A percentile compares a stretch with the other conserved stretches of the same genome.
phyloP scores from a whole-genome alignment of 164 flowering plant genomes.

The Dillenia turbinata region DNA sequence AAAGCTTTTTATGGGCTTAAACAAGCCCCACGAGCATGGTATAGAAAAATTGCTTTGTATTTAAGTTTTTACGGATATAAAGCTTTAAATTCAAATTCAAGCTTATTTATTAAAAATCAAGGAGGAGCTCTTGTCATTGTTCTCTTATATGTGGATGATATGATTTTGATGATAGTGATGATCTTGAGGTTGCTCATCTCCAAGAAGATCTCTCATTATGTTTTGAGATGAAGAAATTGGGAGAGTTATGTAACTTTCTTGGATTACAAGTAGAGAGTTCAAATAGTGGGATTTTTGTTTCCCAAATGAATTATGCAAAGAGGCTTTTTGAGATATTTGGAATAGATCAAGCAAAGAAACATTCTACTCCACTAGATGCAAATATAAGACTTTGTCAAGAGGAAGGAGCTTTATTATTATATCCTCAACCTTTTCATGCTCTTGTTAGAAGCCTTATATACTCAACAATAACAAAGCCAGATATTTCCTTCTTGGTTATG shows the following conservation, averaged over 20 bases:
- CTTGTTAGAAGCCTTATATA: conserved; percentile 7
- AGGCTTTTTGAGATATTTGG: conserved; percentile 6
- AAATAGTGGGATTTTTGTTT: not conserved
- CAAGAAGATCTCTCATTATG: not conserved
- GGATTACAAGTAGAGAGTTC: conserved; percentile 3
- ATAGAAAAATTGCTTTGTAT: not conserved
- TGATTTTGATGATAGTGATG: not conserved
- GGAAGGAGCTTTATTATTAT: not conserved
- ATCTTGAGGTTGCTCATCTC: not conserved
- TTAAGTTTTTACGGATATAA: not conserved
- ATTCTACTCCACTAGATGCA: conserved; percentile 3
- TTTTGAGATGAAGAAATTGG: conserved; percentile 6
- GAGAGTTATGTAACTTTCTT: conserved; percentile 7
- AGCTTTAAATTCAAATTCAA: conserved; percentile 2
- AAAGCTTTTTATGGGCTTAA: not conserved
- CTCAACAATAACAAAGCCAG: conserved; percentile 4
- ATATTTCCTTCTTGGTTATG: conserved; percentile 3
- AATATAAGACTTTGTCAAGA: not conserved
- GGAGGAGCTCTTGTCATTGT: not conserved
- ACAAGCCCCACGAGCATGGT: not conserved
- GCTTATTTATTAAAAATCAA: not conserved
- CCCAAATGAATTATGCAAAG: conserved; percentile 2
- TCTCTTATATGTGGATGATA: not conserved
- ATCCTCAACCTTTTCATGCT: conserved; percentile 1
- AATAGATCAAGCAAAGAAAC: not conserved